phyloP scores from a whole-genome alignment of 176 grass and related monocot genomes.

The Bothriochloa decipiens region DNA sequence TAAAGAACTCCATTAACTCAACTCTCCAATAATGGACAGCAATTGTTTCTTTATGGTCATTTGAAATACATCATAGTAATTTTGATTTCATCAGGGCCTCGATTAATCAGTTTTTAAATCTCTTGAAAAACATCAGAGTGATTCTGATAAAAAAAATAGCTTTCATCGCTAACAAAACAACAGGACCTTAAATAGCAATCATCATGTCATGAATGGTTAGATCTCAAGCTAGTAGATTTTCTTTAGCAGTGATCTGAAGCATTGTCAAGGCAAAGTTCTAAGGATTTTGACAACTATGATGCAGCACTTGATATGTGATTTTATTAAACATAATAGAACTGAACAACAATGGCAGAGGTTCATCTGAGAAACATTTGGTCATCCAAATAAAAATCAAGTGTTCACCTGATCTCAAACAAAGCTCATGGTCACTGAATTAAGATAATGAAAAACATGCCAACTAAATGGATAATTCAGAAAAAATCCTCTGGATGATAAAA shows the following conservation, averaged over 20 bases:
- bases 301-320: conserved; percentile 12
- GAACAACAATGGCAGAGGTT: conserved; percentile 18
- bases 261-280: background rate
- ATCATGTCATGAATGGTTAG: background rate
- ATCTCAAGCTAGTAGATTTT: background rate
- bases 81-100: background rate
- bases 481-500: background rate
- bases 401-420: background rate
- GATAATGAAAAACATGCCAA: background rate
- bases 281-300: conserved; percentile 18
- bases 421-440: background rate
- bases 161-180: background rate
- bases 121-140: background rate
- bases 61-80: background rate
- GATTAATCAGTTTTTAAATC: background rate
- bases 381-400: conserved; percentile 25
- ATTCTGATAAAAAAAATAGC: background rate
- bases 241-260: conserved; percentile 4
- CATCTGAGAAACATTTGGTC: conserved; percentile 22
- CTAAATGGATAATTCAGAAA: conserved; percentile 2
- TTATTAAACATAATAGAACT: background rate
- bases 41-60: background rate
- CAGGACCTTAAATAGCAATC: background rate
- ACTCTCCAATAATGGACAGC: background rate
- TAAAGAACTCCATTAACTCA: conserved; percentile 30